Evolutionary conservation across 2,329 filamentous ascomycete species (phyloP).

Genomic region (Fusarium sp.): DNA sequence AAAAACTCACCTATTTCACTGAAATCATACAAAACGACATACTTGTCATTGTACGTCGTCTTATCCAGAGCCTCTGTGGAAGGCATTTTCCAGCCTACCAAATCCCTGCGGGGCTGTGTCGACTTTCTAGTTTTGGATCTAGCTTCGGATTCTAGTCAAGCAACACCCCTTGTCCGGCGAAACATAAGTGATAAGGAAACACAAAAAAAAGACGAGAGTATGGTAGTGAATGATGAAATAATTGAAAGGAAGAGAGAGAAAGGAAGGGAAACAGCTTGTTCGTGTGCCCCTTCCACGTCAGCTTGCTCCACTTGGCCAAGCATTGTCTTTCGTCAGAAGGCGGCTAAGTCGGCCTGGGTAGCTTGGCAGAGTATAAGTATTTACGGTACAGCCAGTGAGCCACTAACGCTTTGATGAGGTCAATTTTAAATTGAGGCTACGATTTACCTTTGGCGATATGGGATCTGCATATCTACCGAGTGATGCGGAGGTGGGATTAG

Average conservation of each 20-base stretch:
- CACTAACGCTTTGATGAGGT: neutral
- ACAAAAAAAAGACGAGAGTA: neutral
- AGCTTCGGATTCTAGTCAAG: slow-evolving; percentile 12
- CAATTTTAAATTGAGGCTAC: neutral
- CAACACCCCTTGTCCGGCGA: slow-evolving; percentile 10
- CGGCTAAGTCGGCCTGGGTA: slow-evolving; percentile 30
- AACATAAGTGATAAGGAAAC: slow-evolving; percentile 3
- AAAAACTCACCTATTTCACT: slow-evolving; percentile 48
- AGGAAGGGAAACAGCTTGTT: neutral
- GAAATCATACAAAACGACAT: slow-evolving; percentile 57
- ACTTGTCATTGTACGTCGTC: slow-evolving; percentile 54
- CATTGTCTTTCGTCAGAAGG: slow-evolving; percentile 7
- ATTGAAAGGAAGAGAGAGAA: neutral
- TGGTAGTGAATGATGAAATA: too few species aligned
- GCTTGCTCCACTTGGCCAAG: slow-evolving; percentile 46
- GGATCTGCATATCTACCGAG: neutral
- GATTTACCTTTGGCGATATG: neutral
- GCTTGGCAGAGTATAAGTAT: slow-evolving; percentile 27
- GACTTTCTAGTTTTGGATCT: neutral
- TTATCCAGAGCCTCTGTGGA: slow-evolving; percentile 16
- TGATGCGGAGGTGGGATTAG: neutral
- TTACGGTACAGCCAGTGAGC: neutral
- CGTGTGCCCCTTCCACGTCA: slow-evolving; percentile 37
- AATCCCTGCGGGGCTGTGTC: slow-evolving; percentile 2
- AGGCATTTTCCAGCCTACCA: slow-evolving; percentile 22